A percentile compares a stretch with the other conserved stretches of the same genome.
phyloP scores from a whole-genome alignment of 176 grass and related monocot genomes.

The Melocanna baccifera region DNA sequence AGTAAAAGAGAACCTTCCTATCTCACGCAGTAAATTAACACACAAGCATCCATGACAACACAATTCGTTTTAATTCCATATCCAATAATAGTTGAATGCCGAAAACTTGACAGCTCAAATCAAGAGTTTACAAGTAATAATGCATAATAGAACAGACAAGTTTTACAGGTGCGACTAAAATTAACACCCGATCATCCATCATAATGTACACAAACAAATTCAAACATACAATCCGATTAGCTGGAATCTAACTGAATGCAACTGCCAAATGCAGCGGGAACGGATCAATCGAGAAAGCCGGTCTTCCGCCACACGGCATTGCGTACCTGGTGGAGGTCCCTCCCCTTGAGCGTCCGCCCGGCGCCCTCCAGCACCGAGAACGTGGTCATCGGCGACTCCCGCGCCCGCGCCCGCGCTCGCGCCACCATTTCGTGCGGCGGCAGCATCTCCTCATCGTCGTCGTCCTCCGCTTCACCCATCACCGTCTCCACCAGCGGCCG shows the following conservation, averaged over 20 bases:
- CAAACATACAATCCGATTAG: constrained; percentile 14
- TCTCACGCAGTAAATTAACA: neutral
- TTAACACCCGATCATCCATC: constrained; percentile 36
- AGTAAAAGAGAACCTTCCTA: neutral
- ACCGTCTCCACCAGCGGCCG: neutral
- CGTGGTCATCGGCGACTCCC: constrained; percentile 64
- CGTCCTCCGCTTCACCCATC: constrained; percentile 31
- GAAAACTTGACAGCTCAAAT: neutral
- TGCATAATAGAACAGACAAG: neutral
- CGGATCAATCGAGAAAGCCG: constrained; percentile 77
- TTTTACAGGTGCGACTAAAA: constrained; percentile 43
- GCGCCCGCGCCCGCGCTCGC: constrained; percentile 39
- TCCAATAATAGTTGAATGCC: constrained; percentile 11
- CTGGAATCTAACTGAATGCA: neutral
- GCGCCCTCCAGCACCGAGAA: constrained; percentile 79
- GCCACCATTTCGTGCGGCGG: constrained; percentile 82
- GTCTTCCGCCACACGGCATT: constrained; percentile 78
- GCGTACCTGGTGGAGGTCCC: constrained; percentile 82
- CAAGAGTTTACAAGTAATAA: neutral
- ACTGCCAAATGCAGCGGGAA: constrained; percentile 13
- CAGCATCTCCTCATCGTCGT: constrained; percentile 62
- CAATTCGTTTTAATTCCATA: neutral
- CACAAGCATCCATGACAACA: neutral
- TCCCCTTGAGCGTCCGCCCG: constrained; percentile 79
- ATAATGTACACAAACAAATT: constrained; percentile 31